Base-by-base conservation (phyloP, 805 yeast species). In the Nakazawaea sp. region DNA sequence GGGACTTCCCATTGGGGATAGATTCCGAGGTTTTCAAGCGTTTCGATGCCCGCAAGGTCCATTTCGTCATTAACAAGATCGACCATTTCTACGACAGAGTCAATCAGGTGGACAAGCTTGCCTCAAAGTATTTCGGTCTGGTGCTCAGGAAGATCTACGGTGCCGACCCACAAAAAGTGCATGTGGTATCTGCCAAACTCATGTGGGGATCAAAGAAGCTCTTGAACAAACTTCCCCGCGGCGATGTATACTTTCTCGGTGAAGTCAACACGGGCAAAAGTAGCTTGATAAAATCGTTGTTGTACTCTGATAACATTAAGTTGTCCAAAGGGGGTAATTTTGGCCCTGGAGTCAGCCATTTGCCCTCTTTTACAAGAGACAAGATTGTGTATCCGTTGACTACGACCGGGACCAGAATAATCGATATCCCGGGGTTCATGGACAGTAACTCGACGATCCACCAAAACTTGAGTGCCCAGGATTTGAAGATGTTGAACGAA, bases 291-390 rank as follows among this genome's bases (percentile, higher is more conserved):
- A 72, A 68, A 45, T 49, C 75, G 15, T 44, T 81, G 15, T 43
- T 71, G 18, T 55, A 51, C 25, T 11, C 18, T 9, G 41, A 21
- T n/a, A 31, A 47, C 38, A 21, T 47, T 18, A 39, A 40, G 4
- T 36, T 48, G 19, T 32, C 37, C 15, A 57, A 61, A 39, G 52
- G 51, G 16, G 48, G 46, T 10, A 31, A 49, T 4, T 50, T 46
- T 27, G 74, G 74, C 2, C 77, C 78, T 0, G 68, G 75, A 1
- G 50, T 62, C 5, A 65, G 75, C 27, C 55, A 62, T 36, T 56
- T 81, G 32, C 95, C 95, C 0, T 87, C 87, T 19, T 74, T 78
- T 52, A 87, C 96, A 0, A 66, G 85, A 48, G 68, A 63, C 3
- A 48, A 66, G 11, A 66, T 72, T 38, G 59, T 56, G 4, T 72